phyloP scores from a whole-genome alignment of 225 moss, liverwort and hornwort genomes.

The Bryoerythrophyllum caledonicum region DNA sequence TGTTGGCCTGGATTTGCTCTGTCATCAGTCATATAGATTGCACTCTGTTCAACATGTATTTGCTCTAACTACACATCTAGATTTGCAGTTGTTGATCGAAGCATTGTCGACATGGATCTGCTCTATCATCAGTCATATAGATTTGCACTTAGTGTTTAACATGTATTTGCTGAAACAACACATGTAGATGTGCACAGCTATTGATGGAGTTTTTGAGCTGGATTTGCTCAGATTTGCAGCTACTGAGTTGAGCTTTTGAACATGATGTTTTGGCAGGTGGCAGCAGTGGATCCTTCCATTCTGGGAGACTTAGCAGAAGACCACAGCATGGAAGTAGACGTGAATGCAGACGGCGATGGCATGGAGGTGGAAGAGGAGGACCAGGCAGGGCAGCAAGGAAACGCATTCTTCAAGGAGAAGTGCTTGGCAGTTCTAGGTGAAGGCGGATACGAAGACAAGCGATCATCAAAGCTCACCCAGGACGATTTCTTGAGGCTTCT shows the following conservation, averaged over 20 bases:
- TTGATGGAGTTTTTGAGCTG: no score
- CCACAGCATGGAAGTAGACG: conserved; percentile 61
- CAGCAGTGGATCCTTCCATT: conserved; percentile 34
- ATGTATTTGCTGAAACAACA: no score
- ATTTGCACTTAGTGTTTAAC: no score
- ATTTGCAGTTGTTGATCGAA: no score
- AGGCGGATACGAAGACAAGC: conserved; percentile 62
- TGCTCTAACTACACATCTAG: no score
- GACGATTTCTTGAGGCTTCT: conserved; percentile 57
- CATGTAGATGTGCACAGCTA: no score
- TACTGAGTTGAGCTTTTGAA: background rate
- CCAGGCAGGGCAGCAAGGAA: conserved; percentile 24
- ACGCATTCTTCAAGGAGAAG: conserved; percentile 58
- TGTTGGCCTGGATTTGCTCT: no score
- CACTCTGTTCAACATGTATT: no score
- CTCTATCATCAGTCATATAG: no score
- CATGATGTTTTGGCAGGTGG: conserved; percentile 18
- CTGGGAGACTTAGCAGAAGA: conserved; percentile 60
- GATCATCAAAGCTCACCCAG: conserved; percentile 74
- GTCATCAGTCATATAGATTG: no score
- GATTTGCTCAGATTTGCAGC: background rate
- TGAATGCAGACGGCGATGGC: conserved; percentile 45
- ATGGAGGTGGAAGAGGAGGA: conserved; percentile 59
- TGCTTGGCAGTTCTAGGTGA: conserved; percentile 51
- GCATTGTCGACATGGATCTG: no score